Base-by-base conservation (phyloP, 139 green algal genomes). In the Mesostigma viride region DNA sequence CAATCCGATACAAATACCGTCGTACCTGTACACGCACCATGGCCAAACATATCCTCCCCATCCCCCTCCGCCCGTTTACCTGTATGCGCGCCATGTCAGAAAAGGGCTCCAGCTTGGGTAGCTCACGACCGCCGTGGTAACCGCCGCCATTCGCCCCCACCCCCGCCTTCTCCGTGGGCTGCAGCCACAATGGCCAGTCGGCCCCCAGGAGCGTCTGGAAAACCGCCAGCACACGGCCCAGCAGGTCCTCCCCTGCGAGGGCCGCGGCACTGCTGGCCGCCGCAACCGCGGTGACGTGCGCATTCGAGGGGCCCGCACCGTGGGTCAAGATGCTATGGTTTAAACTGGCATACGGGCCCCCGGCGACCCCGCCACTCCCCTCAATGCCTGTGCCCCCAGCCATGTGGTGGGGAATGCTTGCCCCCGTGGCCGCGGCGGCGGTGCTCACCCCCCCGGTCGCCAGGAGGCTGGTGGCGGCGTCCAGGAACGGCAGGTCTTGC, bases 111-210 rank as follows among this genome's bases (percentile, higher is more conserved):
- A n/a, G n/a, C n/a, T n/a, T n/a, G n/a, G n/a, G n/a, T n/a, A n/a
- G n/a, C n/a, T n/a, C n/a, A n/a, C n/a, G n/a, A n/a, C n/a, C n/a
- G n/a, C n/a, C n/a, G n/a, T n/a, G n/a, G n/a, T n/a, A n/a, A n/a
- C n/a, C n/a, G n/a, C n/a, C n/a, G n/a, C n/a, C n/a, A n/a, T n/a
- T n/a, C n/a, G n/a, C n/a, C n/a, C n/a, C n/a, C n/a, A n/a, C n/a
- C n/a, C n/a, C n/a, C n/a, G n/a, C n/a, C n/a, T n/a, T n/a, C n/a
- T n/a, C n/a, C n/a, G n/a, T n/a, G n/a, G 67, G 67, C 57, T 67
- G 35, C 5, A 87, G 72, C 82, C 82, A 87, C 0, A 73, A 56
- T 0, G 82, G 62, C 82, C 80, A 86, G 1, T 28, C 31, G 17
- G 57, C 67, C 1, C 35, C 47, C n/a, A 81, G 24, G 64, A 87